Evolutionary conservation across 176 grass and related monocot species (phyloP).

Genomic region (Zizania latifolia): DNA sequence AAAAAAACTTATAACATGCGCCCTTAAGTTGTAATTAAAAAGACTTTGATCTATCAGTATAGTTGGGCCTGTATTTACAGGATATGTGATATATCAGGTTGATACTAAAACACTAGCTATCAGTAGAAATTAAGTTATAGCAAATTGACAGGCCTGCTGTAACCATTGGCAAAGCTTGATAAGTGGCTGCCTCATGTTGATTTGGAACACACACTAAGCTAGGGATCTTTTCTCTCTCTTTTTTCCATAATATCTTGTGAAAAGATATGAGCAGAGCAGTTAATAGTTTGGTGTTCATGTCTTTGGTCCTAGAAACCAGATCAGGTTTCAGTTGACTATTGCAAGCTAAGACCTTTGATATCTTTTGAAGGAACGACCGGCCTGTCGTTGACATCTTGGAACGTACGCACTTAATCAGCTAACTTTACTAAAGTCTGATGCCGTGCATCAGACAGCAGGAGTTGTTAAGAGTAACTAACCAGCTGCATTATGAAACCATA

Average conservation of each 20-base stretch:
- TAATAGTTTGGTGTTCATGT: constrained; percentile 21
- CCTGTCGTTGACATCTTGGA: constrained; percentile 31
- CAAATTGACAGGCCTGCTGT: background rate
- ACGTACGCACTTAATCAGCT: background rate
- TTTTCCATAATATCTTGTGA: background rate
- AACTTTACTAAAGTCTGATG: background rate
- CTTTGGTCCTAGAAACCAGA: constrained; percentile 32
- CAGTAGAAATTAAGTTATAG: background rate
- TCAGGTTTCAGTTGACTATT: constrained; percentile 13
- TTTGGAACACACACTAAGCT: constrained; percentile 1
- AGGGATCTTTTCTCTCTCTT: background rate
- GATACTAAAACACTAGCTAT: background rate
- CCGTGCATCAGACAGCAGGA: background rate
- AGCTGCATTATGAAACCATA: constrained; percentile 1
- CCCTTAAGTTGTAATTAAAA: too few relatives aligned
- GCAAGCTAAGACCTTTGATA: constrained; percentile 26
- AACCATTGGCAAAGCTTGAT: background rate
- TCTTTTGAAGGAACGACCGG: constrained; percentile 16
- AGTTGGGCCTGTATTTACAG: constrained; percentile 7
- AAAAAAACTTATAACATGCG: too few relatives aligned
- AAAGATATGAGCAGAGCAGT: background rate
- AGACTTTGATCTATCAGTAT: too few relatives aligned
- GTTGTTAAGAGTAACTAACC: background rate
- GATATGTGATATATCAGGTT: background rate
- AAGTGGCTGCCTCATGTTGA: constrained; percentile 17